These are phyloP conservation scores for Cenchrus fungigraminus DNA, from an alignment of 176 grass and related monocot genomes.

Conservation along the genomic window DNA sequence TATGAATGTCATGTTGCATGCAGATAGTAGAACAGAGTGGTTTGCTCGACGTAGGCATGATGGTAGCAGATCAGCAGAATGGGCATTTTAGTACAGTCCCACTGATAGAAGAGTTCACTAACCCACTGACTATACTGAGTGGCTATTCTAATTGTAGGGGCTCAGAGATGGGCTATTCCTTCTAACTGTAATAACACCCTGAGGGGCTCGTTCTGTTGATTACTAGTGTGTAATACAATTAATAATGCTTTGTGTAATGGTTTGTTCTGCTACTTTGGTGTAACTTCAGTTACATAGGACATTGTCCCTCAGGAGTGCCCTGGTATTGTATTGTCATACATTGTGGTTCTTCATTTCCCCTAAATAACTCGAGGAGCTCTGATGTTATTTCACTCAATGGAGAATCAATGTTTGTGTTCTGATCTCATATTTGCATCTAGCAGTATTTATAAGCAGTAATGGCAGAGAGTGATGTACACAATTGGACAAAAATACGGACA, in stretches of 20 bases:
- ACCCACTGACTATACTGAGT: slow-evolving; percentile 86
- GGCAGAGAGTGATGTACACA: neutral
- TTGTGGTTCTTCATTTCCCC: slow-evolving; percentile 29
- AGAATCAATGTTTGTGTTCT: slow-evolving; percentile 31
- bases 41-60: slow-evolving; percentile 57
- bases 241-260: slow-evolving; percentile 44
- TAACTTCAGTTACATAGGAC: slow-evolving; percentile 7
- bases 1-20: slow-evolving; percentile 29
- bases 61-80: slow-evolving; percentile 71
- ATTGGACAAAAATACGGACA: neutral
- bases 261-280: slow-evolving; percentile 38
- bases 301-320: slow-evolving; percentile 42
- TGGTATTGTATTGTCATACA: slow-evolving; percentile 40
- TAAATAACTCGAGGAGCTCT: slow-evolving; percentile 52
- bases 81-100: slow-evolving; percentile 85
- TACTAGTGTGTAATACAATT: slow-evolving; percentile 45
- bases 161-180: slow-evolving; percentile 90
- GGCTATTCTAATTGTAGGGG: slow-evolving; percentile 81
- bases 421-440: neutral
- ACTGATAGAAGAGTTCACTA: slow-evolving; percentile 71
- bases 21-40: slow-evolving; percentile 89
- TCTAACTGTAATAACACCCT: slow-evolving; percentile 59
- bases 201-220: slow-evolving; percentile 34
- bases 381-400: slow-evolving; percentile 27
- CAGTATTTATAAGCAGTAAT: neutral